phyloP scores from a whole-genome alignment of 2,329 filamentous ascomycete species.

The Beauveria rudraprayagi region DNA sequence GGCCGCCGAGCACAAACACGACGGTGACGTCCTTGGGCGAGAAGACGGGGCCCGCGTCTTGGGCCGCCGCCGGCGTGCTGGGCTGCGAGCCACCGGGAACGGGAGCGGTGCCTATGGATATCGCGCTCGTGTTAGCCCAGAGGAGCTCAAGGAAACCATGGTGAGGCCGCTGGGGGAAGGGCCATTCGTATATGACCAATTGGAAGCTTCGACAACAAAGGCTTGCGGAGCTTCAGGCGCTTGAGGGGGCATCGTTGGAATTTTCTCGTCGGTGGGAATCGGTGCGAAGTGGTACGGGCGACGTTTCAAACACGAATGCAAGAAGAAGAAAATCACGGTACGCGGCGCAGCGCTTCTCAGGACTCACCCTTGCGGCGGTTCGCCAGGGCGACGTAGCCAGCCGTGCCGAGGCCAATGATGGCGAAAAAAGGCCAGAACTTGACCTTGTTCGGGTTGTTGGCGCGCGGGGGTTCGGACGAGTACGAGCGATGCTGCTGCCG shows the following conservation, averaged over 20 bases:
- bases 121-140: neutral
- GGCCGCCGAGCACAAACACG: slow-evolving; percentile 91
- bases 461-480: slow-evolving; percentile 30
- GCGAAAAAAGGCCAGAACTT: slow-evolving; percentile 53
- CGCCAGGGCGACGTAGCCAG: slow-evolving; percentile 42
- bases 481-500: slow-evolving; percentile 29
- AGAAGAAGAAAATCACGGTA: neutral
- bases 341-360: neutral
- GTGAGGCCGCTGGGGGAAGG: neutral
- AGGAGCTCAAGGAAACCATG: neutral
- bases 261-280: neutral
- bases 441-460: slow-evolving; percentile 28
- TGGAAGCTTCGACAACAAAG: neutral
- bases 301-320: neutral
- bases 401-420: slow-evolving; percentile 39
- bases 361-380: slow-evolving; percentile 41
- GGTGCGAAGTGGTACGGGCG: neutral
- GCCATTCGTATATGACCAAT: neutral
- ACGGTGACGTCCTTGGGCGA: slow-evolving; percentile 73
- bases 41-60: slow-evolving; percentile 56
- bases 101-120: slow-evolving; percentile 10
- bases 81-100: slow-evolving; percentile 31
- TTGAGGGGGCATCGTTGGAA: neutral
- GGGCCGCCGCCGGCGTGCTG: slow-evolving; percentile 27
- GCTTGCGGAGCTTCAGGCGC: neutral